These are phyloP conservation scores for Mycena alexandri DNA, from an alignment of 768 basidiomycete species.

Conservation along the genomic window DNA sequence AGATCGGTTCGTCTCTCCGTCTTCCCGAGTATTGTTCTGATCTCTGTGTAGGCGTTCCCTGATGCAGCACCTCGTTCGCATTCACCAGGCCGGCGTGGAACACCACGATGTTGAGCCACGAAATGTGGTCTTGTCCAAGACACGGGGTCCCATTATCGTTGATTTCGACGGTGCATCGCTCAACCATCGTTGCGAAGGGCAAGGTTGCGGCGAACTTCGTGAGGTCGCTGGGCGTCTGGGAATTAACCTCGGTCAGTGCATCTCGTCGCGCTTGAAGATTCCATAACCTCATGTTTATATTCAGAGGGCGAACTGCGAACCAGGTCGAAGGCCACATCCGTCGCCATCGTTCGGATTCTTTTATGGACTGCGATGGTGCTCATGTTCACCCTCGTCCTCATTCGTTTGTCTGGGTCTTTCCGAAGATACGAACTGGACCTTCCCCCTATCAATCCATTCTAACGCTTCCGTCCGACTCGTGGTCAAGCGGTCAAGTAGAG, in stretches of 20 bases:
- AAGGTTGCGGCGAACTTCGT: constrained; percentile 13
- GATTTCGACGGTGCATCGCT: constrained; percentile 21
- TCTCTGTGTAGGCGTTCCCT: background rate
- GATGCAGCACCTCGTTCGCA: constrained; percentile 7
- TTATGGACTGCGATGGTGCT: no score
- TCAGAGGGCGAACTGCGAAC: no score
- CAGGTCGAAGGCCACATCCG: no score
- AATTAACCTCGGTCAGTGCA: constrained; percentile 21
- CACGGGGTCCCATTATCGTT: constrained; percentile 5
- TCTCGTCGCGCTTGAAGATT: no score
- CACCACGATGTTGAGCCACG: constrained; percentile 18
- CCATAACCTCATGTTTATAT: no score
- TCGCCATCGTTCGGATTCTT: no score
- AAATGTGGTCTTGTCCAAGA: constrained; percentile 10
- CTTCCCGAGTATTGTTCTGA: background rate
- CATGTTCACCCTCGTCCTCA: no score
- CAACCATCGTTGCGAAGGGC: constrained; percentile 4
- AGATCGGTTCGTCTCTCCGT: constrained; percentile 10
- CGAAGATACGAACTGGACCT: no score
- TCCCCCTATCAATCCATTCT: no score
- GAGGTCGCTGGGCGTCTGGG: constrained; percentile 8
- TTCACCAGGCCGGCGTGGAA: constrained; percentile 12
- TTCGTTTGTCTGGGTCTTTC: no score
- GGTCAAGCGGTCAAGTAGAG: no score
- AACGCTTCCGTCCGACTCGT: no score